Percentiles rank a stretch among this genome's conserved stretches.
These are phyloP conservation scores for Gastrolobium bilobum DNA, from an alignment of 306 rosid species.

Conservation along the genomic window DNA sequence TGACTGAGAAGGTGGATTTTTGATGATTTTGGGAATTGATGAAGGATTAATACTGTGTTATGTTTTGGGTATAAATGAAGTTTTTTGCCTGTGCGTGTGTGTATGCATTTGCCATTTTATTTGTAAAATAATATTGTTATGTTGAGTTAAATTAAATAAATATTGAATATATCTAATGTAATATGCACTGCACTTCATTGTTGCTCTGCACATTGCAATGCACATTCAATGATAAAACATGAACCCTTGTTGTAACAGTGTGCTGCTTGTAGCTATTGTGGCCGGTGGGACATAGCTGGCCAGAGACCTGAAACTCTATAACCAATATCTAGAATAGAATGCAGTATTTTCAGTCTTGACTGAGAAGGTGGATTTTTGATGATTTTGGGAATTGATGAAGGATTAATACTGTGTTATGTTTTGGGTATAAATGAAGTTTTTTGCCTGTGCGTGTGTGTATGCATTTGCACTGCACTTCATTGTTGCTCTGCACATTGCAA, in stretches of 20 bases:
- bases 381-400: neutral
- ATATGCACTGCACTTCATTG: neutral
- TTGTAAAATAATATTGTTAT: conserved; percentile 3
- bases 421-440: neutral
- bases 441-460: neutral
- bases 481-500: neutral
- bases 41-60: neutral
- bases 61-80: conserved; percentile 9
- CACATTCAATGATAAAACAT: neutral
- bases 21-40: neutral
- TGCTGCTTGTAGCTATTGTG: neutral
- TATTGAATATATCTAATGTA: too few species aligned
- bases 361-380: neutral
- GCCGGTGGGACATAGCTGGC: neutral
- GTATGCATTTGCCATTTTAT: neutral
- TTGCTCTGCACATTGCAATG: neutral
- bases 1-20: neutral
- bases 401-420: neutral
- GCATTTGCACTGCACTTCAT: neutral
- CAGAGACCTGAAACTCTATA: conserved; percentile 9
- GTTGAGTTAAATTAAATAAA: neutral
- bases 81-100: neutral
- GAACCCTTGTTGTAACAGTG: neutral
- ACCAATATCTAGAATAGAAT: neutral
- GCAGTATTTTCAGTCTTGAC: neutral